Base-by-base conservation (phyloP, 2,329 filamentous ascomycete genomes). In the Colletotrichum plurivorum region DNA sequence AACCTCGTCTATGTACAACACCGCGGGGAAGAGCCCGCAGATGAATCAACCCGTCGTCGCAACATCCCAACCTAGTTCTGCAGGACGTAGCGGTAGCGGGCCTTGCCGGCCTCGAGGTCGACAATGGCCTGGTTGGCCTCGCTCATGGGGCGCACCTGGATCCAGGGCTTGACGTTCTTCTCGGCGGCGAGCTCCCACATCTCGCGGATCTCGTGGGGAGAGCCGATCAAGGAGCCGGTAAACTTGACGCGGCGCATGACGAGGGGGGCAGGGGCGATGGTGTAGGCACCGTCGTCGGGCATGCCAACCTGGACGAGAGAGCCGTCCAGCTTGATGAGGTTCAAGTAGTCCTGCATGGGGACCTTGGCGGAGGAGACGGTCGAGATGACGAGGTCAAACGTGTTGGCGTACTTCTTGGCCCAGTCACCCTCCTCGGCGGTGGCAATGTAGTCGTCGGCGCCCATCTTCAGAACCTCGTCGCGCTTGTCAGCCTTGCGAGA, bases 231-330 rank as follows among this genome's bases (percentile, higher is more conserved):
- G 55, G 77, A 79, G 25, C 87, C 87, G 0, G 83, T 84, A 20
- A 89, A 76, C 73, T 83, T 84, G 41, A 83, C 77, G 3, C 85
- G 85, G 73, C 89, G 90, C 52, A 79, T 81, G 52, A 92, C 88
- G 72, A 93, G 76, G 18, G 84, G 78, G 70, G 85, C 87, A 3
- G 87, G 87, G 71, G 81, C 82, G 71, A 90, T 84, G 41, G 68
- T 63, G 22, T 67, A 56, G 49, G 59, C 61, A 36, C 54, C 54
- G 27, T 64, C 67, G n/a, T 71, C 89, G 0, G 89, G 89, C 5
- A 86, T 84, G 6, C 89, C 89, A 22, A 92, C 85, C 76, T 90
- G 88, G 59, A 92, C 84, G 73, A 91, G 87, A 2, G 82, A 83
- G 5, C 89, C 89, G 62, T 88, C 83, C 6, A 84, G 78, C 58